Conservation (phyloP, 805 yeast species). For the Debaryomyces prosopidis region DNA sequence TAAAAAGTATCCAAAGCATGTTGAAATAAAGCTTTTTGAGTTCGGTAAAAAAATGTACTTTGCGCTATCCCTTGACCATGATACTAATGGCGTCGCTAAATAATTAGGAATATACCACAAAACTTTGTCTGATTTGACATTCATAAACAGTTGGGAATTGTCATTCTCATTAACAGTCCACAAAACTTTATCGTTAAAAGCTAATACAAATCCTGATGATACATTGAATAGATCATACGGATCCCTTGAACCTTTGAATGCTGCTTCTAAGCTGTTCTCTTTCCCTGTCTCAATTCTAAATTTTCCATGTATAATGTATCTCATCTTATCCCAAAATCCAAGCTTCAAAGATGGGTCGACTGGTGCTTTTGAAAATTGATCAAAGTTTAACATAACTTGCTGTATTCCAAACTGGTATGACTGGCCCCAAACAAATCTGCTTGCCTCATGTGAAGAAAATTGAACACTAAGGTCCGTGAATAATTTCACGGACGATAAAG, state of each 20-base stretch:
- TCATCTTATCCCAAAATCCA: conserved; percentile 92
- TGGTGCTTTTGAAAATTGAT: conserved; percentile 86
- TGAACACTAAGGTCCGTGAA: conserved; percentile 60
- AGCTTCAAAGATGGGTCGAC: conserved; percentile 80
- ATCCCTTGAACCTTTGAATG: conserved; percentile 72
- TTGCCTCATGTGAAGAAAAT: conserved; percentile 55
- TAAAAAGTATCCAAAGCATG: conserved; percentile 52
- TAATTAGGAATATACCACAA: conserved; percentile 78
- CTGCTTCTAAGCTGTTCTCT: conserved; percentile 52
- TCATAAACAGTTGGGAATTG: conserved; percentile 66
- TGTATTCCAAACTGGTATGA: conserved; percentile 83
- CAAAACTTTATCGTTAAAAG: conserved; percentile 63
- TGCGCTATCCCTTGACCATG: conserved; percentile 57
- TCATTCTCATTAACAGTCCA: conserved; percentile 65
- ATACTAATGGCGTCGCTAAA: conserved; percentile 46
- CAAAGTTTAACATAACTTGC: conserved; percentile 73
- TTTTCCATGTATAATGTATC: conserved; percentile 76
- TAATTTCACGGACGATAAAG: conserved; percentile 73
- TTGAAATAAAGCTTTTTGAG: conserved; percentile 41
- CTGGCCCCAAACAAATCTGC: conserved; percentile 80
- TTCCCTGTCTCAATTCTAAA: conserved; percentile 52
- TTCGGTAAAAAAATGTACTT: conserved; percentile 48
- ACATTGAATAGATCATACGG: conserved; percentile 72
- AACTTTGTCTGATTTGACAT: conserved; percentile 61
- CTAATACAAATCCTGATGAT: conserved; percentile 75